Percentiles rank a stretch among this genome's conserved stretches.
phyloP scores from a whole-genome alignment of 208 protist species.

The Acanthamoeba sp. region DNA sequence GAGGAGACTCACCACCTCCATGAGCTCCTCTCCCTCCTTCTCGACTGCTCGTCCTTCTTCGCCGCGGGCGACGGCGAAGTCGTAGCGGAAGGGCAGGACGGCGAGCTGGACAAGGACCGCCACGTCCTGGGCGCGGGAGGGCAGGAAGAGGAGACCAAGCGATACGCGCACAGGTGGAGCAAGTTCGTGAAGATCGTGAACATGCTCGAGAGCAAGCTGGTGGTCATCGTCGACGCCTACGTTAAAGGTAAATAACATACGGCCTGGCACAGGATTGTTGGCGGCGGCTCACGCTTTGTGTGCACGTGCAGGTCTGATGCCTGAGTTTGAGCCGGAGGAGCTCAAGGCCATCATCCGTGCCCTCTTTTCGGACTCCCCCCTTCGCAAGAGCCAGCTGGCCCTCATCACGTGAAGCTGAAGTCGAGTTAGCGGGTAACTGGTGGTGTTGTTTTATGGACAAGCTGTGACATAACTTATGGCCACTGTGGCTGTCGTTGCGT shows the following conservation, averaged over 20 bases:
- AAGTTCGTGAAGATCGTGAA: constrained; percentile 65
- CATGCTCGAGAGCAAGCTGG: constrained; percentile 67
- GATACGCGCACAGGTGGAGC: not conserved
- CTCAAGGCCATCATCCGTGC: constrained; percentile 48
- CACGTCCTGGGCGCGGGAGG: not conserved
- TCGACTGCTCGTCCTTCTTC: constrained; percentile 22
- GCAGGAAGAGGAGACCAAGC: constrained; percentile 6
- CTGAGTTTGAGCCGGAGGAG: constrained; percentile 48
- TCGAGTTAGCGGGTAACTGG: not conserved
- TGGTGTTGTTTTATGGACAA: no score
- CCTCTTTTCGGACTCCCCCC: constrained; percentile 66
- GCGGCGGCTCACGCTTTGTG: no score
- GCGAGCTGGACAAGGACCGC: not conserved
- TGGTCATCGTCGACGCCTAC: constrained; percentile 53
- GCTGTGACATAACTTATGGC: no score
- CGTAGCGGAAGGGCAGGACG: not conserved
- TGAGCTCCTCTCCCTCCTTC: constrained; percentile 25
- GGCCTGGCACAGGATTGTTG: no score
- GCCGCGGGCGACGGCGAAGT: not conserved
- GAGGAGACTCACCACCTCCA: constrained; percentile 76
- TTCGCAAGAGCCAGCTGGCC: constrained; percentile 43
- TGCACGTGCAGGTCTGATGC: constrained; percentile 11
- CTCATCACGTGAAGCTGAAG: constrained; percentile 35
- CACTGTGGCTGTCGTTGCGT: no score
- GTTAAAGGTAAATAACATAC: not conserved